Evolutionary conservation across 371 early-diverging fungal species (phyloP), one percentile per base, ranked within the genome.

Genomic region (Haplosporangium sp.): DNA sequence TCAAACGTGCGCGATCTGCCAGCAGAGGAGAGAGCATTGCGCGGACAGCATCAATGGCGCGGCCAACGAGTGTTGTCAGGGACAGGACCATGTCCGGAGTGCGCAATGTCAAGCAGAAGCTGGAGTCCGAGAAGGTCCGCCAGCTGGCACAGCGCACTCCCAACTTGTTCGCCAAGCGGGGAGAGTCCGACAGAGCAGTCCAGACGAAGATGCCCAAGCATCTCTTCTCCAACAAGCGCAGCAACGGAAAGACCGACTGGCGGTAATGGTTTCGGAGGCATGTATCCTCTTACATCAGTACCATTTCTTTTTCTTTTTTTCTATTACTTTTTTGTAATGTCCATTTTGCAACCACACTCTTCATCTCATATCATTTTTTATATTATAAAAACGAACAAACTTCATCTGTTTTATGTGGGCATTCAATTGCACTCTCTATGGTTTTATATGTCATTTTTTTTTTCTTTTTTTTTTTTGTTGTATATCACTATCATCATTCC

Each of bases 131-230:
- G 66, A 95, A 93, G 80, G 90, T 92, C 67, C 89, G 89, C 84
- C 85, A 89, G 60, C 69, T 88, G 52, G 84, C 88, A 37, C 94
- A 95, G 79, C 89, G 92, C 62, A 85, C 83, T 48, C 80, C 88
- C 79, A 93, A 93, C 83, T 84, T 90, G 73, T 79, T 89, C 64
- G 98, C 96, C 67, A 94, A 93, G 79, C 88, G 90, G 43, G 98
- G 98, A 74, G 99, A 99, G 83, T 85, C 96, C 37, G 99, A 99
- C 81, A 90, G 99, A 76, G 84, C 81, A 20, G 95, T 98, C 56
- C 81, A 82, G 60, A 89, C 88, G 65, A 96, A 96, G 89, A 93
- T 91, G 93, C 99, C 99, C 64, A 97, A 97, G 89, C 99, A 99
- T 82, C 86, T 99, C 87, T 97, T 97, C 82, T 84, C 95, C 48